Base-by-base conservation (phyloP, 2,329 filamentous ascomycete species). In the Penicillium sp. region DNA sequence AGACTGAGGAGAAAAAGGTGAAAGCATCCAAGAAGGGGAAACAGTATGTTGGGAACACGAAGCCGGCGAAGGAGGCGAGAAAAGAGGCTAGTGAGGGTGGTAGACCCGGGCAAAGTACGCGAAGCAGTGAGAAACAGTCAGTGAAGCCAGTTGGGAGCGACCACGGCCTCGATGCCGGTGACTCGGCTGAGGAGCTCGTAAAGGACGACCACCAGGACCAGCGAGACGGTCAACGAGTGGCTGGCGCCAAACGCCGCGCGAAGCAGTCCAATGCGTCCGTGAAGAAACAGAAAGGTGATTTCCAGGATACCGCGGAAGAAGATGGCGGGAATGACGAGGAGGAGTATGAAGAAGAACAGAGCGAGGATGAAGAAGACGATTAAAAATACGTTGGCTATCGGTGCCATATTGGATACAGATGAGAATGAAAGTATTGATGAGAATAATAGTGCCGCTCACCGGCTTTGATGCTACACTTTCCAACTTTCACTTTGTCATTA, bases 11-110 rank as follows among this genome's bases (percentile, higher is more conserved):
- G 52, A 74, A 61, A 43, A 66, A 66, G 43, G 16, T 55, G 9
- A 36, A 61, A n/a, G 61, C 41, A 3, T 61, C 57, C 64, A 73
- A 73, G 54, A 53, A 75, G 47, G 74, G 75, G 10, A 73, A 73
- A 56, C 75, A 77, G 52, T 69, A 70, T 63, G 75, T 78, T 25
- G 62, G 56, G 1, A 78, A 78, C 59, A 77, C 76, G 1, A 53
- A 55, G 2, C 69, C 68, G 51, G 75, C 75, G 5, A 77, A 74
- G 59, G 56, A 69, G 45, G 68, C 65, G 6, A 65, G 75, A 35
- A 66, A 69, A 55, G 64, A 73, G 36, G 74, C 67, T 4, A 72
- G 65, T 49, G 60, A 39, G 16, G 16, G 38, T 8, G 13, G 14
- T 18, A 18, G 8, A 18, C 14, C 9, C n/a, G 4, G 14, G n/a